Evolutionary conservation across 2,329 filamentous ascomycete genomes (phyloP).

Genomic region (Cadophora gregata): DNA sequence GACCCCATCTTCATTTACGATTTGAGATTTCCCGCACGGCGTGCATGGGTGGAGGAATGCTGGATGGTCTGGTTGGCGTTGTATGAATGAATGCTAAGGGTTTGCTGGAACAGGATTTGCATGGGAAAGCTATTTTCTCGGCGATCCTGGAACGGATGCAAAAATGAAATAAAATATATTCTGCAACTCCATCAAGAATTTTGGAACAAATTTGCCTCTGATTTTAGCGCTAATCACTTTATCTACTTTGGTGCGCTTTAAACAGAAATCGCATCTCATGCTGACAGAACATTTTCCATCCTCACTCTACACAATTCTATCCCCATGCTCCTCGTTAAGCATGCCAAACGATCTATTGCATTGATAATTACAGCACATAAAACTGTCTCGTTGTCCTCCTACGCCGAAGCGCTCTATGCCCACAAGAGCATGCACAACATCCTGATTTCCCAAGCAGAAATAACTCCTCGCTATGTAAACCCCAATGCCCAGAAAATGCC

Average conservation of each 20-base stretch:
- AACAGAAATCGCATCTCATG: too few relatives aligned
- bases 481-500: conserved; percentile 5
- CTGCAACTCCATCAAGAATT: conserved; percentile 1
- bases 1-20: not conserved
- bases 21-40: conserved; percentile 18
- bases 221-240: too few relatives aligned
- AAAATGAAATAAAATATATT: conserved; percentile 17
- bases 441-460: not conserved
- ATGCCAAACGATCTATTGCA: not conserved
- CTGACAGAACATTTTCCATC: too few relatives aligned
- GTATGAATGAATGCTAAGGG: conserved; percentile 34
- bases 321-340: not conserved
- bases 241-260: too few relatives aligned
- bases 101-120: not conserved
- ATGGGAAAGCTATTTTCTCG: not conserved
- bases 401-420: not conserved
- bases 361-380: not conserved
- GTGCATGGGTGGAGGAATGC: conserved; percentile 16
- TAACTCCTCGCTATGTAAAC: conserved; percentile 41
- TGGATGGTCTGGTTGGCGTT: conserved; percentile 33
- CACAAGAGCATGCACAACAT: not conserved
- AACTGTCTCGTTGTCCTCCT: not conserved
- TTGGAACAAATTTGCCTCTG: too few relatives aligned
- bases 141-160: not conserved
- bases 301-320: too few relatives aligned